Evolutionary conservation across 1,139 yeast species (phyloP), one percentile per base, ranked within the genome.

Genomic region (Eremothecium coryli): DNA sequence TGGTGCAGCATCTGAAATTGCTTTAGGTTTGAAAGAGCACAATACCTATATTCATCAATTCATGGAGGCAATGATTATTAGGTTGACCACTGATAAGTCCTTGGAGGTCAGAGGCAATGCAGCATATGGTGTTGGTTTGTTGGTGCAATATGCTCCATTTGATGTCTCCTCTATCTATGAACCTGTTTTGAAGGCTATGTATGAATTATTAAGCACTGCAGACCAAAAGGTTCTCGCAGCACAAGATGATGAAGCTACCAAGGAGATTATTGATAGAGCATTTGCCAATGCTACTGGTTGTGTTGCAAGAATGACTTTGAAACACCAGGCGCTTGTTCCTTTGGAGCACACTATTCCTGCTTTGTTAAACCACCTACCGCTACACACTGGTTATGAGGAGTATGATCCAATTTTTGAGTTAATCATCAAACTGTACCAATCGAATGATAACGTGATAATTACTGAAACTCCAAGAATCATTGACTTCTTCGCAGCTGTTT

Each of bases 251-350:
- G 93, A 79, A 45, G 93, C 82, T 58, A 72, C 84, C 32, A 73
- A 71, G 56, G 95, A 86, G 46, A 82, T 76, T 42, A 73, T 84
- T 46, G 77, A 81, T 61, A 73, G 96, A 62, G 76, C 94, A 10
- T 74, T 76, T 49, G 95, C 97, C 42, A 90, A 90, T 60, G 95
- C 95, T 5, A 82, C 93, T 60, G 99, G 99, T 31, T 90, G 98
- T 71, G 94, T 88, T 41, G 86, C 95, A 22, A 78, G 98, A 64
- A 71, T 90, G 84, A 72, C 84, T 14, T 66, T 82, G 58, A 79
- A 80, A 57, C 73, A 82, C 57, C 76, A 75, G 51, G 65, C 65
- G 36, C 71, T 79, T 30, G 77, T 90, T 45, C 97, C 97, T 41
- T 64, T 86, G 50, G 74, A 71, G 42, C 93, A 78, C 46, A 82